A percentile compares a stretch with the other conserved stretches of the same genome.
These are phyloP conservation scores for Syncephalastrum sp. DNA, from an alignment of 371 early-diverging fungal species.

Conservation along the genomic window DNA sequence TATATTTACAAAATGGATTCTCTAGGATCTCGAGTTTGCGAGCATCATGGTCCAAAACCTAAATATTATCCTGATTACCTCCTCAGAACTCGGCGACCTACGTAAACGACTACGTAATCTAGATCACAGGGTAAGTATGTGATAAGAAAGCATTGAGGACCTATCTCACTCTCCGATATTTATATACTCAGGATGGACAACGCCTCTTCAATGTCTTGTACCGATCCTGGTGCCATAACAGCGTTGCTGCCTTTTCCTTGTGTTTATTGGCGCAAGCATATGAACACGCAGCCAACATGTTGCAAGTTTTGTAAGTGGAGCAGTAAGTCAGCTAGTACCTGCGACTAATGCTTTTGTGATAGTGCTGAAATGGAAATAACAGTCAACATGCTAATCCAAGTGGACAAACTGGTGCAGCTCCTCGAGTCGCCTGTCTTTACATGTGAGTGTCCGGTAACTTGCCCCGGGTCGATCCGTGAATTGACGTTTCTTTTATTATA, in stretches of 20 bases:
- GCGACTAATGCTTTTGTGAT: neutral
- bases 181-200: constrained; percentile 52
- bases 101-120: constrained; percentile 69
- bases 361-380: constrained; percentile 88
- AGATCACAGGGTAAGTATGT: constrained; percentile 51
- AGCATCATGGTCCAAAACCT: constrained; percentile 92
- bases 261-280: constrained; percentile 91
- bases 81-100: constrained; percentile 81
- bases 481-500: neutral
- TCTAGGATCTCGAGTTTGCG: constrained; percentile 80
- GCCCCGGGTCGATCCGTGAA: neutral
- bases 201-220: constrained; percentile 77
- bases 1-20: neutral
- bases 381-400: constrained; percentile 83
- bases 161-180: neutral
- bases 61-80: constrained; percentile 88
- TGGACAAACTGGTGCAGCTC: constrained; percentile 92
- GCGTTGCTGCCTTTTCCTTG: constrained; percentile 84
- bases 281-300: constrained; percentile 77
- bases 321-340: neutral
- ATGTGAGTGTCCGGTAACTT: constrained; percentile 33
- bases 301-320: constrained; percentile 67
- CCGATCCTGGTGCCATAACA: constrained; percentile 89
- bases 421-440: constrained; percentile 94
- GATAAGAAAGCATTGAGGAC: too few species aligned